Base-by-base conservation (phyloP, 2,329 filamentous ascomycete genomes). In the Penicillium glabrum region DNA sequence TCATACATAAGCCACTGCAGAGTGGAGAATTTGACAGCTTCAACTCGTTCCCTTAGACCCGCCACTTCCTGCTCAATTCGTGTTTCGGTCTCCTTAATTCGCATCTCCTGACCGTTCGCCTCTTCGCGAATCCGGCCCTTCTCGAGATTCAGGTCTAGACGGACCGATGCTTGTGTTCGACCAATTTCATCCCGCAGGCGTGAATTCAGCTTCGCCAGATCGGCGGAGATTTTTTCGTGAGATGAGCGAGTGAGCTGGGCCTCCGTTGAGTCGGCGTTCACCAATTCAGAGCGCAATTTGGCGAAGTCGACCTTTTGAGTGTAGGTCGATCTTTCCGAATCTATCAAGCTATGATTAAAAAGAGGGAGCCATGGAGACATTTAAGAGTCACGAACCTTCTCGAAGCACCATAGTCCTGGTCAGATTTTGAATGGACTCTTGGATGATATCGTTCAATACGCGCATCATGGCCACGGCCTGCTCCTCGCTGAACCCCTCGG, bases 401-500 rank as follows among this genome's bases (percentile, higher is more conserved):
- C 93, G 91, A 46, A 96, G 85, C 43, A 99, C 95, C 95, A 99
- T 99, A 16, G 93, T 98, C 62, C 93, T 88, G 0, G 93, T 98
- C 49, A 99, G 83, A 76, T 98, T 98, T 74, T 97, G 93, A 67
- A 99, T 98, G 72, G 91, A 96, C 78, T 99, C 95, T 74, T 98
- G 91, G 63, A 99, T 97, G 10, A 98, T 93, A 74, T 98, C 93
- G 76, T 92, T 93, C 39, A 99, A 81, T 7, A 98, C 91, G 72
- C 90, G 91, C 95, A 99, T 98, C 89, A 97, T 95, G n/a, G 95
- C 93, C 26, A 91, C 92, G 2, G 93, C 88, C 77, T 99, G 95
- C 65, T 93, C 89, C 75, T 98, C 93, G 24, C 91, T 96, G 74
- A 98, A 97, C 0, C 95, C 95, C 73, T 99, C 95, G 64, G 86